Evolutionary conservation across 2,329 filamentous ascomycete genomes (phyloP), one percentile per base, ranked within the genome.

Genomic region (Nectriaceae sp.): DNA sequence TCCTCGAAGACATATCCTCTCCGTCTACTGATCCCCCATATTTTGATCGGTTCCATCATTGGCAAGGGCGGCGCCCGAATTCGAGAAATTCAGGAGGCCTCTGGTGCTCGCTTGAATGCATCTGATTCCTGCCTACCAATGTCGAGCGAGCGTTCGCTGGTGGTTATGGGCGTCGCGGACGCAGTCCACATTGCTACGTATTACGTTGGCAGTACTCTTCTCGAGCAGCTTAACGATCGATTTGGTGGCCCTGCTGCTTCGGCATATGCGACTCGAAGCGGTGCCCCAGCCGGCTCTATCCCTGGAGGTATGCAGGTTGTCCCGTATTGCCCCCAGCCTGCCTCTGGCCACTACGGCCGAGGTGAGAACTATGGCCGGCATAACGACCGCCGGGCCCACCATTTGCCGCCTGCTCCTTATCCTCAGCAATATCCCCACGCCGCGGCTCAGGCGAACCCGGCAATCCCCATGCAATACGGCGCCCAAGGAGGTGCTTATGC

Each of bases 251-350:
- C 94, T 18, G 91, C 91, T 49, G 93, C 94, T 42, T 99, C 94
- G n/a, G 93, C 94, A 22, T 99, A 99, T 68, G 94, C 94, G 40
- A 96, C 93, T 40, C 87, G 94, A 56, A 96, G 90, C 65, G 94
- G 94, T 54, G 92, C 90, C 42, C 92, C 94, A 42, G 90, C 93
- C 49, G 93, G 93, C 43, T 90, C 93, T 26, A 90, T 97, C 15
- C 94, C 94, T 19, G 94, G 94, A 51, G 94, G 94, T 53, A 96
- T 99, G 91, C 94, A 97, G 70, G 94, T 99, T 42, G 91, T 97
- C n/a, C 94, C 94, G 5, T 99, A 99, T 69, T 89, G 90, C 48
- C 94, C 94, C 42, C 92, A 97, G 70, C 89, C 93, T 21, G 90
- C 90, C 47, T 90, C 90, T 49, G 94, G 94, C 58, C 92, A 93